phyloP scores from a whole-genome alignment of 1,284 basidiomycete genomes.

The Austroboletus novae-zelandiae region DNA sequence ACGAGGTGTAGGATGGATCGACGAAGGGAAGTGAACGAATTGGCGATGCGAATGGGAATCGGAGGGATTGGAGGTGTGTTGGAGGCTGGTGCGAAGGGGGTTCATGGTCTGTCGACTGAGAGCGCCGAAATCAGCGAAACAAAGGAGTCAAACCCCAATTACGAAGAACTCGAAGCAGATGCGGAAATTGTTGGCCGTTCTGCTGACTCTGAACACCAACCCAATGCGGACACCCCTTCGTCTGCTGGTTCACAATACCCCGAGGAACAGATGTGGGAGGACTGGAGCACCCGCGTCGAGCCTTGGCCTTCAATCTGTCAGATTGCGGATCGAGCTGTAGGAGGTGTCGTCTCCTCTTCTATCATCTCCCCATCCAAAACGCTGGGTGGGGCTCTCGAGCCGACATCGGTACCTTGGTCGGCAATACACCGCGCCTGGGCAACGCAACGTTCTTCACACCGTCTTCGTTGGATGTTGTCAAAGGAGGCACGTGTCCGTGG shows the following conservation, averaged over 20 bases:
- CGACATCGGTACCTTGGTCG: slow-evolving; percentile 62
- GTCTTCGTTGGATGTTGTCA: slow-evolving; percentile 59
- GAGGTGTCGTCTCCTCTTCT: slow-evolving; percentile 52
- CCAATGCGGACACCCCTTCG: background rate
- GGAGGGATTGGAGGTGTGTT: slow-evolving; percentile 70
- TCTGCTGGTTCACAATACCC: slow-evolving; percentile 11
- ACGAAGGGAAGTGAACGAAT: slow-evolving; percentile 72
- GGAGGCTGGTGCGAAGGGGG: slow-evolving; percentile 30
- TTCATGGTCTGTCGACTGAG: slow-evolving; percentile 7
- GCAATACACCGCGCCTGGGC: slow-evolving; percentile 63
- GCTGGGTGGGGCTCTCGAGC: slow-evolving; percentile 40
- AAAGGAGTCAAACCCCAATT: slow-evolving; percentile 2
- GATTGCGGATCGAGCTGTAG: slow-evolving; percentile 72
- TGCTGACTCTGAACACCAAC: slow-evolving; percentile 10
- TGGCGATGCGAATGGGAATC: slow-evolving; percentile 77
- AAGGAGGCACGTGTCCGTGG: slow-evolving; percentile 49
- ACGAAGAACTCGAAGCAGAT: slow-evolving; percentile 18
- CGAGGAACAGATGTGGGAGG: slow-evolving; percentile 58
- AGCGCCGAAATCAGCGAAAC: slow-evolving; percentile 3
- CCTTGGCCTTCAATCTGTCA: slow-evolving; percentile 65
- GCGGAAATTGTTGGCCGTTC: slow-evolving; percentile 15
- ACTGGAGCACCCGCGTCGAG: slow-evolving; percentile 69
- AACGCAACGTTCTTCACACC: slow-evolving; percentile 47
- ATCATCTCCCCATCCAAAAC: slow-evolving; percentile 29
- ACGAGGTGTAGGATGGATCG: slow-evolving; percentile 55